Base-by-base conservation (phyloP, 1,284 basidiomycete genomes). In the Entoloma clypeatum region DNA sequence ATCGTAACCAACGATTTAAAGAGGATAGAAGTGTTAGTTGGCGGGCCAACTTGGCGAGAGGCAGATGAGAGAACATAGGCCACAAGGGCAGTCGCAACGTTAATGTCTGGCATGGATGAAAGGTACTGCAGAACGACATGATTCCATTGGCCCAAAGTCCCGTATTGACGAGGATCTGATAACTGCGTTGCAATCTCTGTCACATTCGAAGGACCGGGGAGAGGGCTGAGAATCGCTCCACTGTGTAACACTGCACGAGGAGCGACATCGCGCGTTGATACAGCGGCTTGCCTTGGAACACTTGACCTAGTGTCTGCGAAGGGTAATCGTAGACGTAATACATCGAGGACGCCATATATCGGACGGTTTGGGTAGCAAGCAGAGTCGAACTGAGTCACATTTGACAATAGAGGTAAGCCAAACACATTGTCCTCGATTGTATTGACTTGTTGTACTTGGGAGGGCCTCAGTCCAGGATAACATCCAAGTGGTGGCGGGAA, bases 401-500 rank as follows among this genome's bases (percentile, higher is more conserved):
- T 51, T 22, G 63, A 48, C 10, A 60, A 27, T 0, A 60, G 21
- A 13, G 68, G 45, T 16, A 83, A 60, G 10, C 69, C 72, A 55
- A 81, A 83, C 6, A 74, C 70, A 8, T 49, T 50, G 9, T 61
- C 62, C 55, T 83, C 80, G 29, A 81, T 55, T 13, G 59, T 44
- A 49, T 69, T 69, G 33, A 81, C 57, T 31, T 60, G 56, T 23
- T 69, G 52, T 25, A 70, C 44, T 45, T 74, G 67, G 6, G 60
- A 46, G 7, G 58, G 36, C 21, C 54, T 58, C 7, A 82, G 60
- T 11, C 62, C 62, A 4, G 81, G 77, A 55, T 77, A 80, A 54
- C 81, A 84, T 5, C 72, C 66, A 1, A 79, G 56, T 0, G 81
- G 77, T 14, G 77, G 73, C 3, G 80, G 79, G 51, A 82, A 82